Base-by-base conservation (phyloP, 2,329 filamentous ascomycete species). In the Pyrenophora seminiperda region DNA sequence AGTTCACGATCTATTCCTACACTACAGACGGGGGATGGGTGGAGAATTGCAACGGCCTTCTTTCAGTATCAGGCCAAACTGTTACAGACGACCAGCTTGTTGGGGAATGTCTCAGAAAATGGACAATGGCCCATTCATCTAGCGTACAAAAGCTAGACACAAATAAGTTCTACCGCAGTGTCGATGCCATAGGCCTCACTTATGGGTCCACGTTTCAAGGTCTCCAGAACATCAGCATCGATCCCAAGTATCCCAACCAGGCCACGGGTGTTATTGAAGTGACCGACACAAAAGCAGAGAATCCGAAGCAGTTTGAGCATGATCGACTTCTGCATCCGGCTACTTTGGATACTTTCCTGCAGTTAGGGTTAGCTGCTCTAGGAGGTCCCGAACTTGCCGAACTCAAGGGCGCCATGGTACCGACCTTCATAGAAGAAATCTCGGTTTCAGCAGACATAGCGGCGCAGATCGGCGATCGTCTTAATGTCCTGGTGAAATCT, bases 1-100 rank as follows among this genome's bases (percentile, higher is more conserved):
- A 64, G 17, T 64, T 62, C 38, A 41, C 39, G 3, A 48, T 64
- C 11, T 64, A 46, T 36, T 61, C 58, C 2, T 50, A 53, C 30
- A 61, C 52, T 7, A 14, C 41, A 7, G 39, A 52, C 13, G 47
- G 44, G 7, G 46, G 47, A 1, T 61, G 60, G 58, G 52, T 33
- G 1, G 50, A 61, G 43, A 54, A 61, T 22, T 61, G 58, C 20
- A 33, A 41, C 5, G 60, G 60, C 3, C 33, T 54, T 5, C 53
- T 59, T 20, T 49, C 47, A 5, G 43, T 46, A 10, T 40, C 30
- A 5, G 33, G 3, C 1, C 38, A 50, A 5, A n/a, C 31, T 5
- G 42, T 30, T 3, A 37, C 36, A 9, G 32, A 54, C 18, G 29
- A 53, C 14, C 15, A 46, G 7, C 34, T 54, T 27, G 17, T 42